A percentile compares a stretch with the other conserved stretches of the same genome.
phyloP scores from a whole-genome alignment of 164 flowering plant species.

The Chimonanthus salicifolius region DNA sequence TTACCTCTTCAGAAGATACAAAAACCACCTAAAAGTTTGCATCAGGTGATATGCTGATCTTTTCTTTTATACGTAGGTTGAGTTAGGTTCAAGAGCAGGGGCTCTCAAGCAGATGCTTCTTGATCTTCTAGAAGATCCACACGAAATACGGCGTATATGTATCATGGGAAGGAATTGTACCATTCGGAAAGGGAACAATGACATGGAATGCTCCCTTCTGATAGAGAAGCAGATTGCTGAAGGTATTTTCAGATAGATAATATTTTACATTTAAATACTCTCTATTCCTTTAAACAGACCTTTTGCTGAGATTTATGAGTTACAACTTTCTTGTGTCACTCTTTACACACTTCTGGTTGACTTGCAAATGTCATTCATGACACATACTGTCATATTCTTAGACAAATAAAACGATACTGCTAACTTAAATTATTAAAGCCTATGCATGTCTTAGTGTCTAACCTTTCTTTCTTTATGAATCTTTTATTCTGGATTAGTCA shows the following conservation, averaged over 20 bases:
- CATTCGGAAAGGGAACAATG: constrained; percentile 38
- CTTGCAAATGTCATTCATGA: too few species aligned
- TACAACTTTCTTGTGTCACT: too few species aligned
- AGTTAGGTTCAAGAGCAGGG: constrained; percentile 87
- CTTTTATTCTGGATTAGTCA: too few species aligned
- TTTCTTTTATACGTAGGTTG: constrained; percentile 49
- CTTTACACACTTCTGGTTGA: too few species aligned
- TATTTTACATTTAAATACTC: background rate
- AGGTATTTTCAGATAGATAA: constrained; percentile 33
- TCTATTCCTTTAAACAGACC: background rate
- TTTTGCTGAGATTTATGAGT: too few species aligned
- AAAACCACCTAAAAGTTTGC: background rate
- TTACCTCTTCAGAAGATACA: background rate
- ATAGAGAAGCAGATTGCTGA: constrained; percentile 89
- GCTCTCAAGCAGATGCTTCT: constrained; percentile 94
- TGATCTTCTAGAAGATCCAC: constrained; percentile 92
- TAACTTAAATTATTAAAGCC: background rate
- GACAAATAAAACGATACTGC: background rate
- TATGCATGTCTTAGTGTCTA: too few species aligned
- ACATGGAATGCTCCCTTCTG: constrained; percentile 70
- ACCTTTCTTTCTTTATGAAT: too few species aligned
- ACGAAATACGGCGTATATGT: constrained; percentile 90
- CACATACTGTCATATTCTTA: background rate
- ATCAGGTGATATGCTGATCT: constrained; percentile 8
- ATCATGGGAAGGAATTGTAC: constrained; percentile 91